Evolutionary conservation across 306 rosid species (phyloP), one percentile per base, ranked within the genome.

Genomic region (Rosa chinensis): DNA sequence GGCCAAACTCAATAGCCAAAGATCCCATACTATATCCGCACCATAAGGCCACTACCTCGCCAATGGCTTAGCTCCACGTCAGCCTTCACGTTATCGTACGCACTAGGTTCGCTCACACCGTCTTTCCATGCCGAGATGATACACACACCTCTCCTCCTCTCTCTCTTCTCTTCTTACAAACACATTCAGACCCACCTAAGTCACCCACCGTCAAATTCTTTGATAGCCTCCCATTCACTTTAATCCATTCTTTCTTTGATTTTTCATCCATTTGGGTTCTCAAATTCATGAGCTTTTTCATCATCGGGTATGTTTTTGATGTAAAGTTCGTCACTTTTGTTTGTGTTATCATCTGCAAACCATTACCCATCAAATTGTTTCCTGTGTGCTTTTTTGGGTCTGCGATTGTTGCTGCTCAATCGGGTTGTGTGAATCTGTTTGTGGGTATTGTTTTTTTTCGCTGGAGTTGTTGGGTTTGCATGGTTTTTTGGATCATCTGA

Each of bases 181-280:
- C 72, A 73, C 72, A 63, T 76, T 45, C 72, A 76, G 79, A 76
- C 79, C 84, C 83, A 82, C 83, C 82, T 62, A 82, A 82, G 85
- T 78, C 85, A 55, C 85, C 70, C 83, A 78, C 79, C 79, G 76
- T 82, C 83, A 75, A 62, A 72, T 69, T 78, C 67, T 64, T 63
- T 45, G 53, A 37, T 47, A 56, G 53, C 59, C 78, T 66, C 61
- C 73, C 80, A 80, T 84, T 53, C 37, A 35, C 35, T 70, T 61
- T 10, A 70, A 78, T 47, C 73, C 66, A 58, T 71, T 66, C 13
- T n/a, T 52, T 75, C 72, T 78, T 13, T 66, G 44, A 42, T n/a
- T 58, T 13, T 12, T 52, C 73, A 71, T 79, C 72, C 64, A 8
- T 28, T 71, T 48, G 77, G 82, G 72, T 79, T 37, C 59, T 43